phyloP scores from a whole-genome alignment of 805 yeast species.

The Myxozyma kluyveri region DNA sequence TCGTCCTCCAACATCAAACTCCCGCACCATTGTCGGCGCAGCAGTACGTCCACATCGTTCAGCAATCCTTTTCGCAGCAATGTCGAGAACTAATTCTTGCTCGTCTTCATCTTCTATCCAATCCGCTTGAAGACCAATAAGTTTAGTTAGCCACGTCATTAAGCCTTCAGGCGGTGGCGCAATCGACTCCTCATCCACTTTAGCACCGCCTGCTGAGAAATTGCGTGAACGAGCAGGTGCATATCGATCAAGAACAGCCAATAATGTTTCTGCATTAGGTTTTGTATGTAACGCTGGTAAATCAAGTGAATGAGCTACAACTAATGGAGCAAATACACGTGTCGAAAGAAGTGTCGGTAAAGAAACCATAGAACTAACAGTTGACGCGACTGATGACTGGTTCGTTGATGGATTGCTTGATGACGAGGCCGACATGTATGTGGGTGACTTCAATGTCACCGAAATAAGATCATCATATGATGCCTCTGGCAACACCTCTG shows the following conservation, averaged over 20 bases:
- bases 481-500: no score
- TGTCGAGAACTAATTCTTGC: constrained; percentile 45
- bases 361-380: constrained; percentile 8
- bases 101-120: constrained; percentile 33
- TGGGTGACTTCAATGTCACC: no score
- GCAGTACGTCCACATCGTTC: constrained; percentile 86
- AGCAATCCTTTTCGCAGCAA: constrained; percentile 65
- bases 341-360: constrained; percentile 13
- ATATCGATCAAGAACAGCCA: neutral
- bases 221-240: constrained; percentile 4
- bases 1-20: constrained; percentile 47
- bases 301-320: constrained; percentile 17
- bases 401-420: constrained; percentile 5
- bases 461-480: no score
- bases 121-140: constrained; percentile 15
- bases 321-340: constrained; percentile 14
- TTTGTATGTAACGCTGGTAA: constrained; percentile 9
- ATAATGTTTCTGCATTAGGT: constrained; percentile 13
- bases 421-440: no score
- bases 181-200: neutral
- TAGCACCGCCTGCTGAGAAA: neutral
- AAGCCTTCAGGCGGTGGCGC: constrained; percentile 12
- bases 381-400: constrained; percentile 2
- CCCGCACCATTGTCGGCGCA: constrained; percentile 65
- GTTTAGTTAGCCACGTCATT: constrained; percentile 20